Percentiles rank a stretch among this genome's conserved stretches.
Evolutionary conservation across 2,329 filamentous ascomycete species (phyloP).

Genomic region (Hawksworthiomyces lignivorus): DNA sequence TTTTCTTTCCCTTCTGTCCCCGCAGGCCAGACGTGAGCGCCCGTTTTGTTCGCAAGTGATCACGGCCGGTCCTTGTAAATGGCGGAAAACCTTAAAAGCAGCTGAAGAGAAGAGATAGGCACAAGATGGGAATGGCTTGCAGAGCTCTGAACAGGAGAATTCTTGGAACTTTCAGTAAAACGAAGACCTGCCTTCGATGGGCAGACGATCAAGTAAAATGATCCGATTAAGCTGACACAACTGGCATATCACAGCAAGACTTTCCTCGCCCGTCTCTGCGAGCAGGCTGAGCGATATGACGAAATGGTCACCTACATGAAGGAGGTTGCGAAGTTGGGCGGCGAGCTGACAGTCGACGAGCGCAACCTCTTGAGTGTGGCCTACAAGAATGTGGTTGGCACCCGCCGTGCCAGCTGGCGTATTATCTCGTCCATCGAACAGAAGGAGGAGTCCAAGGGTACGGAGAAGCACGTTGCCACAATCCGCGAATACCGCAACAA

Average conservation of each 20-base stretch:
- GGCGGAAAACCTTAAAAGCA: no score
- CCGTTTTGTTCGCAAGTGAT: no score
- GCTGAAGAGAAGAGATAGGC: no score
- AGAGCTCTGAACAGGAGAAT: no score
- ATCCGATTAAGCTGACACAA: constrained; percentile 9
- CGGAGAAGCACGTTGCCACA: constrained; percentile 76
- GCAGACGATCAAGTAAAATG: no score
- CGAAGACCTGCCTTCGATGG: no score
- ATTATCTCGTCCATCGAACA: constrained; percentile 99
- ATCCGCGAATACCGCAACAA: constrained; percentile 99
- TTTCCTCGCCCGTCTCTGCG: constrained; percentile 98
- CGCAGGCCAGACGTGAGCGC: no score
- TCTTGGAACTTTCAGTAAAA: no score
- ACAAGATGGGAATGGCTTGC: no score
- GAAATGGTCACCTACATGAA: constrained; percentile 99
- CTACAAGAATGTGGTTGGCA: constrained; percentile 99
- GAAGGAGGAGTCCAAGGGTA: constrained; percentile 99
- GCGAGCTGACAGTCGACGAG: constrained; percentile 88
- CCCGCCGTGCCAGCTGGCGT: constrained; percentile 96
- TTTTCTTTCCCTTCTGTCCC: no score
- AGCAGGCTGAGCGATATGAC: constrained; percentile 99
- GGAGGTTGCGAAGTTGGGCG: constrained; percentile 87
- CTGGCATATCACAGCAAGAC: constrained; percentile 67
- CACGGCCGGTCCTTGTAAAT: no score
- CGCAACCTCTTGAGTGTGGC: constrained; percentile 97